Percentiles rank a stretch among this genome's conserved stretches.
Conservation (phyloP, 2,329 filamentous ascomycete genomes). For the Cylindrodendrum hubeiense region DNA sequence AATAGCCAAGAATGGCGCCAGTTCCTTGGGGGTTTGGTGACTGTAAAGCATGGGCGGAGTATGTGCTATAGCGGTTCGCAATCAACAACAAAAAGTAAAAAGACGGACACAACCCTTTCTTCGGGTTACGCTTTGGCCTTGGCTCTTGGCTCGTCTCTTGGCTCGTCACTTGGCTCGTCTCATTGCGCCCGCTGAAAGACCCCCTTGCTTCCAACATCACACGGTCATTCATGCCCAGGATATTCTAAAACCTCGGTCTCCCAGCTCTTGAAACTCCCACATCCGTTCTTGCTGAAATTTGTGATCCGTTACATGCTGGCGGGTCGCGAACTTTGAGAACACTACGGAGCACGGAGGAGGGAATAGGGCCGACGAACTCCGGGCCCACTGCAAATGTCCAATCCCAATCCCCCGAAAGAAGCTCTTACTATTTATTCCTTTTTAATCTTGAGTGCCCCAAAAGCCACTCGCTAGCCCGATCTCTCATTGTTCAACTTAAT, state of each 20-base stretch:
- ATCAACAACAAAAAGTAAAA: not conserved
- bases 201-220: not conserved
- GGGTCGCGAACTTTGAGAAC: not conserved
- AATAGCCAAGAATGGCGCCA: conserved; percentile 14
- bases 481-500: not conserved
- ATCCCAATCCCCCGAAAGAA: not conserved
- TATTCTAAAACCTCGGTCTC: no score
- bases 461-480: no score
- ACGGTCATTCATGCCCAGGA: no score
- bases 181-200: not conserved
- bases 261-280: no score
- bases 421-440: no score
- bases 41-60: not conserved
- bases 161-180: not conserved
- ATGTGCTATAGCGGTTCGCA: not conserved
- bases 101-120: not conserved
- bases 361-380: not conserved
- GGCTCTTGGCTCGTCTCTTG: not conserved
- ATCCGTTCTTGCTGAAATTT: no score
- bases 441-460: no score
- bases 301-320: no score
- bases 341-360: not conserved
- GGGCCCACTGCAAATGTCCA: not conserved
- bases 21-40: not conserved
- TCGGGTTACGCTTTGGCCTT: not conserved